Conservation (phyloP, 345 rosid species). For the Eucalyptus tenuipes region DNA sequence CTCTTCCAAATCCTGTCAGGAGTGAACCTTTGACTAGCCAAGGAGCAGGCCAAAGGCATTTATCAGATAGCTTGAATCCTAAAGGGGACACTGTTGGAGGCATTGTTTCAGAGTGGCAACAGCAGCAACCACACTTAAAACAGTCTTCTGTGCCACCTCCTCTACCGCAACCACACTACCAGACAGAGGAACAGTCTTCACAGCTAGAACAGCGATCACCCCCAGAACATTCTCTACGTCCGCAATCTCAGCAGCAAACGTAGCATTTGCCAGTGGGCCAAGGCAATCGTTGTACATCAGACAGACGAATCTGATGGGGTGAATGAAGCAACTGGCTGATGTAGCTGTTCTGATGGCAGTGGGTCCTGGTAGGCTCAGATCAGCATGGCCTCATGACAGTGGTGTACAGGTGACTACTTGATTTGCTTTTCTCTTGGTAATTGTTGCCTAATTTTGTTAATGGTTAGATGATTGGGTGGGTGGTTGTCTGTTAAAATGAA, state of each 20-base stretch:
- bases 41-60: conserved; percentile 45
- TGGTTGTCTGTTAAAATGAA: not conserved
- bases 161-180: conserved; percentile 35
- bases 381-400: conserved; percentile 46
- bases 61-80: conserved; percentile 43
- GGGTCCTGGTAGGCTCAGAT: conserved; percentile 32
- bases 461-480: not conserved
- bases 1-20: conserved; percentile 30
- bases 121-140: conserved; percentile 26
- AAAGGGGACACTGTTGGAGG: conserved; percentile 31
- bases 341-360: conserved; percentile 28
- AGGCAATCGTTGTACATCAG: conserved; percentile 39
- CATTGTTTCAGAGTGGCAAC: conserved; percentile 24
- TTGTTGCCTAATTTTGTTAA: not conserved
- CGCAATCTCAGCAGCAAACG: conserved; percentile 43
- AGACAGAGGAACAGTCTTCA: conserved; percentile 32
- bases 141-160: conserved; percentile 29
- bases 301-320: conserved; percentile 46
- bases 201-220: not conserved
- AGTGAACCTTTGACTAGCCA: conserved; percentile 39
- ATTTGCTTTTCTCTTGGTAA: not conserved
- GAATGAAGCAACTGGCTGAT: conserved; percentile 40
- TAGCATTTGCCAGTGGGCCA: conserved; percentile 53
- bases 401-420: conserved; percentile 57
- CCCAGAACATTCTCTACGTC: conserved; percentile 14